A percentile compares a stretch with the other conserved stretches of the same genome.
Evolutionary conservation across 441 rosid genomes (phyloP).

Genomic region (Euphorbia corollata): DNA sequence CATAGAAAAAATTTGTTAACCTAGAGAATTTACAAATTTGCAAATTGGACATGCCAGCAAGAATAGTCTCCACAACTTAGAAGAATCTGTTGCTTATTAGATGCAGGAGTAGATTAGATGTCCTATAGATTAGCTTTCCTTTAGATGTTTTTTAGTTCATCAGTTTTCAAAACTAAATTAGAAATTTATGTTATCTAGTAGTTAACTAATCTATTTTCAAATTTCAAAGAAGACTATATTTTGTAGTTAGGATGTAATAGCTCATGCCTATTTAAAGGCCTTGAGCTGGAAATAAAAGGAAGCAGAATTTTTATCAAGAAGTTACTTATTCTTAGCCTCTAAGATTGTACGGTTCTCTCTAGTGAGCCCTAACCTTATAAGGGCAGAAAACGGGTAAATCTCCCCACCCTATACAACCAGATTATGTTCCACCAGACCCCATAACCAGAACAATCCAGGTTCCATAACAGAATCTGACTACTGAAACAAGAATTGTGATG

Average conservation of each 20-base stretch:
- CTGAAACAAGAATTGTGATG: not conserved
- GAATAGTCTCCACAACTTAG: conserved; percentile 2
- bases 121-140: not conserved
- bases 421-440: not conserved
- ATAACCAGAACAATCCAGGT: not conserved
- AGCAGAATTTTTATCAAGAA: not conserved
- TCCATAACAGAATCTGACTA: not conserved
- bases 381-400: not conserved
- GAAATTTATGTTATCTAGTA: not conserved
- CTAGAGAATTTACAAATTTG: not conserved
- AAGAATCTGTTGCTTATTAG: not conserved
- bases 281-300: not conserved
- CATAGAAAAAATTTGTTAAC: not conserved
- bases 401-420: not conserved
- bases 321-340: not conserved
- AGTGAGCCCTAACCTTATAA: not conserved
- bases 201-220: not conserved
- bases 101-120: not conserved
- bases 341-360: not conserved
- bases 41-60: not conserved
- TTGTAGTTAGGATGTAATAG: not conserved
- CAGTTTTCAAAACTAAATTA: not conserved
- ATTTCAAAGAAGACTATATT: not conserved
- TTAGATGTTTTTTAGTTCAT: not conserved
- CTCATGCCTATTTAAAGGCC: not conserved